A percentile compares a stretch with the other conserved stretches of the same genome.
Evolutionary conservation across 1,139 yeast species (phyloP).

Genomic region (Eremothecium cymbalariae): DNA sequence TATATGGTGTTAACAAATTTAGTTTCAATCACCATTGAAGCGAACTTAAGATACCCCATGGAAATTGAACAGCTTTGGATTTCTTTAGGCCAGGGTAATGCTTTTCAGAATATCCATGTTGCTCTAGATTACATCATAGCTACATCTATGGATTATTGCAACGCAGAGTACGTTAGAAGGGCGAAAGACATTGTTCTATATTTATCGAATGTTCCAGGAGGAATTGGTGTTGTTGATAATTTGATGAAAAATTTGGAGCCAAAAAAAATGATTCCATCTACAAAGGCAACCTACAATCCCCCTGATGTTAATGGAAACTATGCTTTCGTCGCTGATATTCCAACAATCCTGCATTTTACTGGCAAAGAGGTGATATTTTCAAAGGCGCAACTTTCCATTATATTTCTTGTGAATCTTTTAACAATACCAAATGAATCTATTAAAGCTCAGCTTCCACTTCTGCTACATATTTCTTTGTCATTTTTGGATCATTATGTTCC

Average conservation of each 20-base stretch:
- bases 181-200: slow-evolving; percentile 77
- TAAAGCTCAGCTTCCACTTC: slow-evolving; percentile 54
- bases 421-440: slow-evolving; percentile 53
- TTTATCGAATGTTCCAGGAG: slow-evolving; percentile 40
- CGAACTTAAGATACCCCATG: slow-evolving; percentile 63
- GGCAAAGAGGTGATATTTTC: slow-evolving; percentile 77
- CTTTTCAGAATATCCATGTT: slow-evolving; percentile 58
- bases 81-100: slow-evolving; percentile 69
- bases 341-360: slow-evolving; percentile 46
- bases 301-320: slow-evolving; percentile 33
- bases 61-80: slow-evolving; percentile 96
- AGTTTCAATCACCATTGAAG: slow-evolving; percentile 75
- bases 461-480: slow-evolving; percentile 74
- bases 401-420: slow-evolving; percentile 73
- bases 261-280: slow-evolving; percentile 71
- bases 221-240: slow-evolving; percentile 39
- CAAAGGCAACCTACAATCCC: slow-evolving; percentile 35
- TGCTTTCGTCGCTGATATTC: slow-evolving; percentile 72
- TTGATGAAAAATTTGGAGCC: slow-evolving; percentile 70
- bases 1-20: slow-evolving; percentile 75
- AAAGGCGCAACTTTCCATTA: slow-evolving; percentile 76
- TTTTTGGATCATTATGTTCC: slow-evolving; percentile 80
- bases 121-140: slow-evolving; percentile 64
- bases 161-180: slow-evolving; percentile 66
- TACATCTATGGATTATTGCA: slow-evolving; percentile 63